These are phyloP conservation scores for Phytophthora pinifolia DNA, from an alignment of 352 stramenopile species.

Conservation along the genomic window DNA sequence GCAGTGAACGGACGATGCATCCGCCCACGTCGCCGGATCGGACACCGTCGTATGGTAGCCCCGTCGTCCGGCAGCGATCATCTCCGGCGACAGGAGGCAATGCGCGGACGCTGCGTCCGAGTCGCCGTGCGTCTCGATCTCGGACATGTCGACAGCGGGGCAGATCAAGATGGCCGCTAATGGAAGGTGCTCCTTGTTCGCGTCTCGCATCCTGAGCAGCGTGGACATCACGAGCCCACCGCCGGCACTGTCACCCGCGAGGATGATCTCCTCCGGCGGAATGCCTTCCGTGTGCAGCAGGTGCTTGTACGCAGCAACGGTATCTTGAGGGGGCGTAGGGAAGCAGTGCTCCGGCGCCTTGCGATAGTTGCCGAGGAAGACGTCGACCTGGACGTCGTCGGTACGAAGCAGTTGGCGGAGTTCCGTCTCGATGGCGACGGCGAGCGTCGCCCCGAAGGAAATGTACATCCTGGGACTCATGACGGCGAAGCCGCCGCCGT, in stretches of 20 bases:
- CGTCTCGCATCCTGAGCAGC: constrained; percentile 36
- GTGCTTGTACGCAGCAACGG: constrained; percentile 40
- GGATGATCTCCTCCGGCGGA: constrained; percentile 30
- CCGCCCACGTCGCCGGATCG: constrained; percentile 30
- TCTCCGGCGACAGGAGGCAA: constrained; percentile 34
- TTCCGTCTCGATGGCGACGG: constrained; percentile 28
- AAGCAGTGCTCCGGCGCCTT: constrained; percentile 47
- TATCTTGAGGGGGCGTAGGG: constrained; percentile 40
- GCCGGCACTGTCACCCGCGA: constrained; percentile 43
- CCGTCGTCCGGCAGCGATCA: constrained; percentile 21
- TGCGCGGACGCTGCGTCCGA: constrained; percentile 12
- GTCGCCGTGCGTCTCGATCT: constrained; percentile 22
- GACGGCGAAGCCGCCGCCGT: constrained; percentile 54
- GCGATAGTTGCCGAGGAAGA: constrained; percentile 54
- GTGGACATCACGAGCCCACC: constrained; percentile 44
- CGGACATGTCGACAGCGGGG: constrained; percentile 49
- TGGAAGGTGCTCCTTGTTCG: constrained; percentile 22
- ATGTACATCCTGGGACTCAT: constrained; percentile 47
- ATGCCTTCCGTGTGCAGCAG: constrained; percentile 34
- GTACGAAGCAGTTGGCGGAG: constrained; percentile 6
- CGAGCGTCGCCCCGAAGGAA: constrained; percentile 28
- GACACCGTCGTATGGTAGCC: constrained; percentile 21
- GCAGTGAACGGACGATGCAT: constrained; percentile 55
- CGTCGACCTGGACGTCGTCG: constrained; percentile 26
- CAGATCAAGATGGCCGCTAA: constrained; percentile 39